A percentile compares a stretch with the other conserved stretches of the same genome.
Evolutionary conservation across 805 yeast genomes (phyloP).

Genomic region (Myxozyma udenii): DNA sequence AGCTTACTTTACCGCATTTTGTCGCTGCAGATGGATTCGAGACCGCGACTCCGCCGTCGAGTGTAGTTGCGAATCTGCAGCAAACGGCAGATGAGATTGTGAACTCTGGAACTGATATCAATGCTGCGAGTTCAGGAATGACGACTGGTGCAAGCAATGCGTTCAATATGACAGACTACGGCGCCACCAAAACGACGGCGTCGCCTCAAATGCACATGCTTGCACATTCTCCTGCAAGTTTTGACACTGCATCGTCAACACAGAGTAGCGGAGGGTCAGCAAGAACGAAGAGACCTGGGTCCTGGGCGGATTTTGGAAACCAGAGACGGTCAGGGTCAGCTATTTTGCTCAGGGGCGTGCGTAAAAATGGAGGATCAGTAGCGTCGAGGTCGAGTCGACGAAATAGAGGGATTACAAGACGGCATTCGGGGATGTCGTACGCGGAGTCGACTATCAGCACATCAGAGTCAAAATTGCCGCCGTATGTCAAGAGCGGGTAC

Average conservation of each 20-base stretch:
- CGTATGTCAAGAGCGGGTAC: conserved; percentile 21
- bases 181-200: background rate
- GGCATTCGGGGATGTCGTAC: conserved; percentile 5
- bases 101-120: background rate
- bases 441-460: conserved; percentile 7
- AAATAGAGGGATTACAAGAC: background rate
- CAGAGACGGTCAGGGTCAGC: background rate
- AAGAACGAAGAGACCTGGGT: too few species aligned
- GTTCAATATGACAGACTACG: too few species aligned
- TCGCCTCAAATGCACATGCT: background rate
- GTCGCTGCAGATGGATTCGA: too few species aligned
- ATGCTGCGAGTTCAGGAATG: background rate
- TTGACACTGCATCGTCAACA: background rate
- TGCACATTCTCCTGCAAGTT: background rate
- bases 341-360: background rate
- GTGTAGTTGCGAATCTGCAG: background rate
- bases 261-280: too few species aligned
- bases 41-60: background rate
- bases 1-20: too few species aligned
- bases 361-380: background rate
- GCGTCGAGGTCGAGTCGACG: background rate
- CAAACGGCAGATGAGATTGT: background rate
- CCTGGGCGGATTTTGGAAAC: background rate
- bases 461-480: conserved; percentile 13
- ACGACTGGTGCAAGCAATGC: too few species aligned